Base-by-base conservation (phyloP, 2,329 filamentous ascomycete species). In the Colletotrichum chlorophyti region DNA sequence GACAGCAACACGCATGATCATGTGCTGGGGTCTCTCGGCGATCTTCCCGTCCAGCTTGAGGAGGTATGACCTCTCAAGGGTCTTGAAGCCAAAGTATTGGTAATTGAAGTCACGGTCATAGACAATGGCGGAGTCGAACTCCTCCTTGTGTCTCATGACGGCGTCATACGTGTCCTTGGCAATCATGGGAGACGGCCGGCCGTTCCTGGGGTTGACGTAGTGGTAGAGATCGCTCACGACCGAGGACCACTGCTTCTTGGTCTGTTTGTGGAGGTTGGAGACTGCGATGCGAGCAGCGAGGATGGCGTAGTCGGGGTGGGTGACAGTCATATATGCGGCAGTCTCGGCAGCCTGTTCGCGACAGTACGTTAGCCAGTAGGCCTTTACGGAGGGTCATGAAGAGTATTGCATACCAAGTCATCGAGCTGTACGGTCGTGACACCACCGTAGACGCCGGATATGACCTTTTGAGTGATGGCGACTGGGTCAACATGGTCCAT, bases 31-130 rank as follows among this genome's bases (percentile, higher is more conserved):
- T 69, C 95, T 88, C 82, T 99, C 95, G 49, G 93, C 94, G 72
- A 98, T 92, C 80, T 97, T 96, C 74, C 93, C 93, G 69, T 97
- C 86, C 65, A 98, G 90, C 73, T 96, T 93, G 66, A 99, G 88
- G 49, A 99, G 89, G 72, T 99, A 99, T 71, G 95, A 99, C 61
- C 95, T 89, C 83, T 99, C 95, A 34, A 99, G 83, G 7, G 95
- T 99, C 86, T 99, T 99, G 88, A 99, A 99, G 64, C 95, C 95
- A 70, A 99, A 99, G 81, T 96, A 99, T 81, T 99, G 95, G 83
- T 99, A 99, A 85, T 98, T 97, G 85, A 99, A 99, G 75, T 99
- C 95, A 67, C 95, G 91, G 80, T 99, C 95, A 70, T 98, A 99
- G 69, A 99, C 94, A 74, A 99, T 98, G 69, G 95, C 95, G 38